Evolutionary conservation across 495 filamentous ascomycete species (phyloP), one percentile per base, ranked within the genome.

Genomic region (Hypomontagnella monticulosa): DNA sequence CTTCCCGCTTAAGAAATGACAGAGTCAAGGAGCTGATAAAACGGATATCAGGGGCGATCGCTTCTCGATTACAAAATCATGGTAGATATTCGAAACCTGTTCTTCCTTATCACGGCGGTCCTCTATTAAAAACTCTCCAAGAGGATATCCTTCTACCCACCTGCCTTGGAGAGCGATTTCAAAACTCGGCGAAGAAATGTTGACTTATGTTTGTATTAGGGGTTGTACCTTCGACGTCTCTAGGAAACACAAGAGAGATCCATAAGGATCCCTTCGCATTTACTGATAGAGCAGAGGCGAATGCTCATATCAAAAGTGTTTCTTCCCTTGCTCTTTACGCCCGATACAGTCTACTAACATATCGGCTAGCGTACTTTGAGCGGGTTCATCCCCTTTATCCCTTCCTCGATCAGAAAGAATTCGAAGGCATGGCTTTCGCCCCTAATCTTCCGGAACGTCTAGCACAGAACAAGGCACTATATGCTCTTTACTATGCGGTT

Each of bases 321-420:
- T 46, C 23, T 47, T 3, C 30, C 34, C 55, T 14, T 12, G 34
- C 20, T 8, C n/a, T 1, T 4, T 9, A 6, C 38, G 8, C 0
- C 9, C 7, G 16, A 36, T 8, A 10, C 15, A 30, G 38, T 46
- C 15, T 36, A 12, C 41, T 19, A 54, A 48, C 53, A n/a, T n/a
- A n/a, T n/a, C n/a, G n/a, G n/a, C n/a, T 18, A 66, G 55, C 61
- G 33, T 78, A 76, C 51, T 78, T 78, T 40, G 44, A 71, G n/a
- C 64, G 70, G n/a, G 50, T 78, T 23, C 75, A 78, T 55, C 72
- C 72, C 1, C 30, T 75, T 0, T 76, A 76, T 48, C 76, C 76
- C 11, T 78, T 77, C 51, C 66, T 78, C 10, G 70, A 78, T 36
- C 71, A 57, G 20, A 49, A 56, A 14, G 50, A 66, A 9, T 78